Percentiles rank a stretch among this genome's conserved stretches.
Conservation (phyloP, 108 stramenopile genomes). For the Cyclostephanos invisitatus region DNA sequence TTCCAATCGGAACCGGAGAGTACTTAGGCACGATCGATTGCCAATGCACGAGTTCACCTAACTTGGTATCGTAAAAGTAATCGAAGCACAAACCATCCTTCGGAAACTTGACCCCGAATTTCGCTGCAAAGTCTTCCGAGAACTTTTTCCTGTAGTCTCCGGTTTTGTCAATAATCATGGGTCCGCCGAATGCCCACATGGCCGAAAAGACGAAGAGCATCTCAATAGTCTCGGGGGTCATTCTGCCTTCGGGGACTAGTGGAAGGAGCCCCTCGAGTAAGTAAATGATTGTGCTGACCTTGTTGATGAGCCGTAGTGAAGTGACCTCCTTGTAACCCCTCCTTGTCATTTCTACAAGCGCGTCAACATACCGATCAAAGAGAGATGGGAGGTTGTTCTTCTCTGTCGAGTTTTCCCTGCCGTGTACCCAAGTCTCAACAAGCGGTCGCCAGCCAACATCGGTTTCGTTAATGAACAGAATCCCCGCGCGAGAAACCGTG, state of each 20-base stretch:
- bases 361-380: conserved; percentile 87
- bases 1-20: conserved; percentile 74
- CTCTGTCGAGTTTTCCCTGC: conserved; percentile 60
- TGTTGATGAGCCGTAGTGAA: conserved; percentile 77
- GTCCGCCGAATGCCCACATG: conserved; percentile 93
- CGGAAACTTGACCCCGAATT: conserved; percentile 71
- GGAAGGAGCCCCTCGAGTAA: conserved; percentile 72
- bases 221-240: conserved; percentile 64
- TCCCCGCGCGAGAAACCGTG: conserved; percentile 90
- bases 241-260: conserved; percentile 64
- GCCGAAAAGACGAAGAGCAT: conserved; percentile 75
- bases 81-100: conserved; percentile 80
- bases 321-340: conserved; percentile 85
- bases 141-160: conserved; percentile 82
- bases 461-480: conserved; percentile 89
- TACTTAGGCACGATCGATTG: conserved; percentile 61
- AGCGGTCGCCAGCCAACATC: conserved; percentile 91
- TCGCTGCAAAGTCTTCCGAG: conserved; percentile 61
- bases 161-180: conserved; percentile 84
- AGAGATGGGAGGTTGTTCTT: conserved; percentile 67
- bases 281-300: conserved; percentile 77
- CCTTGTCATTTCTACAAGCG: conserved; percentile 68
- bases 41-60: conserved; percentile 62
- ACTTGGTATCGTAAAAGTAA: conserved; percentile 71
- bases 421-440: conserved; percentile 82